phyloP scores from a whole-genome alignment of 768 basidiomycete species.

The Cantharellus cinnabarinus region DNA sequence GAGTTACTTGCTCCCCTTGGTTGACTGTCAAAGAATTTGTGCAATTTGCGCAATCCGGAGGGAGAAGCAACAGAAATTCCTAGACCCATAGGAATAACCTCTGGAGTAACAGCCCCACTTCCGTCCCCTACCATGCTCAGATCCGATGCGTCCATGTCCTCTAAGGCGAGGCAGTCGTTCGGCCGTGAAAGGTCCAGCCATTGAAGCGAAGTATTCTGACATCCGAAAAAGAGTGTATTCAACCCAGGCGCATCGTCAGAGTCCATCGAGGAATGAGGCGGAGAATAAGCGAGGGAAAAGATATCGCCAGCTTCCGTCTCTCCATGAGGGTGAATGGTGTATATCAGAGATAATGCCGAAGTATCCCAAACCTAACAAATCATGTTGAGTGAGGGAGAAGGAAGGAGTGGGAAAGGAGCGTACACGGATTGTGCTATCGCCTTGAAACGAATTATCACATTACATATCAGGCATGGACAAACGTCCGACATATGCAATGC shows the following conservation, averaged over 20 bases:
- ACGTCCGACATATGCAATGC: not conserved
- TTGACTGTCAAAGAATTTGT: constrained; percentile 76
- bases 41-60: constrained; percentile 21
- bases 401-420: constrained; percentile 11
- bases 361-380: constrained; percentile 61
- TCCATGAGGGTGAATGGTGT: constrained; percentile 54
- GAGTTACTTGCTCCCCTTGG: not conserved
- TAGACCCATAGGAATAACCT: no score
- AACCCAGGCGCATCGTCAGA: constrained; percentile 11
- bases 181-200: constrained; percentile 46
- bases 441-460: constrained; percentile 19
- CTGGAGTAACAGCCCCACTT: no score
- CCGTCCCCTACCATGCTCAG: no score
- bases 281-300: constrained; percentile 64
- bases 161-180: not conserved
- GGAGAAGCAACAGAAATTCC: not conserved
- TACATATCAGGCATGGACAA: not conserved
- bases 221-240: constrained; percentile 66
- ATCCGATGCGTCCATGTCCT: no score
- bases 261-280: not conserved
- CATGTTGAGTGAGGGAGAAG: not conserved
- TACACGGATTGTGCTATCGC: constrained; percentile 76
- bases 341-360: constrained; percentile 38
- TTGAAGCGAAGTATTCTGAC: constrained; percentile 83
- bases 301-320: constrained; percentile 74